These are phyloP conservation scores for Alternaria angustiovoidea DNA, from an alignment of 2,329 filamentous ascomycete genomes.

Conservation along the genomic window DNA sequence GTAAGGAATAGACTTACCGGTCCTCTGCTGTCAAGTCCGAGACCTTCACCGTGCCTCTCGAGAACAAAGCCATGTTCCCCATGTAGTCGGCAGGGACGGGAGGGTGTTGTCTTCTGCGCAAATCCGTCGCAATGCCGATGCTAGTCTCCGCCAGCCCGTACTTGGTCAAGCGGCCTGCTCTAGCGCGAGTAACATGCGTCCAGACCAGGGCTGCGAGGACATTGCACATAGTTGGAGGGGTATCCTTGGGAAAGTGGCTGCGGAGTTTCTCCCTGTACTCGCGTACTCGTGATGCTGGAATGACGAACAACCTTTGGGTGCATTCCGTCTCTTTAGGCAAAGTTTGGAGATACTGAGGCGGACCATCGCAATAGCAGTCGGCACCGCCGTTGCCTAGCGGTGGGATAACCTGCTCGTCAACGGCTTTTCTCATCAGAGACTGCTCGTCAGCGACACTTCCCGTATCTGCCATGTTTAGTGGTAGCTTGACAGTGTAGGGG, in stretches of 20 bases:
- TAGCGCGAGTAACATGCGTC: constrained; percentile 47
- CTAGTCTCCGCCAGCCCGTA: constrained; percentile 33
- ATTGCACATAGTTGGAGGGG: constrained; percentile 41
- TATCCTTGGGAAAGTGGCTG: constrained; percentile 24
- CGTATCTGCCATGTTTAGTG: constrained; percentile 28
- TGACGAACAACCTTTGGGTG: constrained; percentile 38
- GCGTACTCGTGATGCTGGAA: constrained; percentile 38
- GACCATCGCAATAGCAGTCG: constrained; percentile 40
- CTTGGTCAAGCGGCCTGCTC: constrained; percentile 31
- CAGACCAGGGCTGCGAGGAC: constrained; percentile 45
- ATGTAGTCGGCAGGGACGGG: constrained; percentile 36
- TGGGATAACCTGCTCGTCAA: constrained; percentile 31
- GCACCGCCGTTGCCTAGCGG: constrained; percentile 18
- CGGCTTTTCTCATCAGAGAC: constrained; percentile 28
- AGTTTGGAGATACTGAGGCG: constrained; percentile 37
- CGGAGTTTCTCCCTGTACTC: constrained; percentile 37
- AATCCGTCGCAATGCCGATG: constrained; percentile 42
- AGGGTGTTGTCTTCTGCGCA: constrained; percentile 39
- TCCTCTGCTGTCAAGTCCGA: constrained; percentile 36
- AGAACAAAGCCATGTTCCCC: constrained; percentile 46
- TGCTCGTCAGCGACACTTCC: constrained; percentile 33
- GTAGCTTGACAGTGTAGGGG: background rate
- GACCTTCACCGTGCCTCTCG: constrained; percentile 37
- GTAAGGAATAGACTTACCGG: constrained; percentile 33
- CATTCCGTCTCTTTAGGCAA: constrained; percentile 36